Conservation (phyloP, 164 flowering plant species). For the Magnolia sinica region DNA sequence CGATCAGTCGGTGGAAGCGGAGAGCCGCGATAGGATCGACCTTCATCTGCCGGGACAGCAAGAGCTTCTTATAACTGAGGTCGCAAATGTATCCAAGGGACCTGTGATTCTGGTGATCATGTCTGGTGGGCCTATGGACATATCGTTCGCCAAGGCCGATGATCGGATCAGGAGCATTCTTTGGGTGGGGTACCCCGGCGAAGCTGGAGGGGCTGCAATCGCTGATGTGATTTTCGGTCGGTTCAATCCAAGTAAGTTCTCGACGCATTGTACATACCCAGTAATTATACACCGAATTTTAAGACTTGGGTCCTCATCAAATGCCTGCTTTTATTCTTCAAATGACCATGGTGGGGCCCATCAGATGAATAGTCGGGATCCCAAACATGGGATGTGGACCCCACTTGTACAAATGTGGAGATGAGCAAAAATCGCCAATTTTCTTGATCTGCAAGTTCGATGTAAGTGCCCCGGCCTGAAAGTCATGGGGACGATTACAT, state of each 20-base stretch:
- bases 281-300: background rate
- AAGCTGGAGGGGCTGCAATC: conserved; percentile 94
- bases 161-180: conserved; percentile 66
- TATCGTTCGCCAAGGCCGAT: conserved; percentile 62
- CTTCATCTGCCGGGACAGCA: conserved; percentile 79
- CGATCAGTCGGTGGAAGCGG: conserved; percentile 71
- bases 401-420: too few relatives aligned
- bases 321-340: background rate
- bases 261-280: background rate
- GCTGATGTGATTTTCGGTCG: conserved; percentile 79
- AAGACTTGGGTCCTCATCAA: too few relatives aligned
- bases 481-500: too few relatives aligned
- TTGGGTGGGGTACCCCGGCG: conserved; percentile 99
- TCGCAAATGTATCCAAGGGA: conserved; percentile 70
- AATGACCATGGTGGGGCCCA: background rate
- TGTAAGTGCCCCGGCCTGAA: too few relatives aligned
- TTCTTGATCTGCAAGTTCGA: too few relatives aligned
- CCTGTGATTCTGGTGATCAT: conserved; percentile 81
- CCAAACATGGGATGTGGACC: too few relatives aligned
- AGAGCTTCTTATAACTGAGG: conserved; percentile 41
- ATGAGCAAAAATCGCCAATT: too few relatives aligned
- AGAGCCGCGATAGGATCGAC: conserved; percentile 59
- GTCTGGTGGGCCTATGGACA: conserved; percentile 88
- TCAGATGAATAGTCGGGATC: background rate
- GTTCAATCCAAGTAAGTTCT: conserved; percentile 69